Base-by-base conservation (phyloP, 2,329 filamentous ascomycete species). In the Paecilomyces dactylethromorphus region DNA sequence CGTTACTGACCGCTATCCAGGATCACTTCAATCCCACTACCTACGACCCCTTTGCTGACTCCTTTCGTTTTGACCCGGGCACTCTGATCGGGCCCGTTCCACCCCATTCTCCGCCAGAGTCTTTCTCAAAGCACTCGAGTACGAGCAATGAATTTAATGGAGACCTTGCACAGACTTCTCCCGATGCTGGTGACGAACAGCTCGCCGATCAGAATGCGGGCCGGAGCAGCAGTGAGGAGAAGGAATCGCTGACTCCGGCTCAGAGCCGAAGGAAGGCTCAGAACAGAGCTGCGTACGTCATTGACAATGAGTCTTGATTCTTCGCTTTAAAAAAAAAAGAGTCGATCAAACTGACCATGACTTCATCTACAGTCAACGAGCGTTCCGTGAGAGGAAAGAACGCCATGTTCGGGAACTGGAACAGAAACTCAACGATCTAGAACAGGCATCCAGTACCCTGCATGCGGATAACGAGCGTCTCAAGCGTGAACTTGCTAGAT, bases 371-470 rank as follows among this genome's bases (percentile, higher is more conserved):
- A 97, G 93, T 54, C 94, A 97, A 82, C 88, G 93, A 67, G 93
- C 94, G 32, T 97, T 97, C 74, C 91, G 93, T 61, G 93, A 97
- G 76, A 88, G 93, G 66, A 97, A 97, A 75, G 93, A 97, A 74
- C 88, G 87, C 59, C 92, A 96, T 69, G 92, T 97, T 62, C 92
- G 92, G 73, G 92, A 97, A 61, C 87, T 97, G 24, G 92, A 97
- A 76, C 84, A 86, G 59, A 94, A 96, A 72, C 86, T 97, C 29
- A 87, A 85, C 55, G 82, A 80, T 54, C 85, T 97, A 32, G 89
- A 96, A 71, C 85, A 87, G 60, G 86, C 87, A 55, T 89, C 90
- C 56, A 84, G 87, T 58, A 82, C 84, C 33, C 83, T 94, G 0
- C 84, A 87, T 49, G 85, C 87, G 52, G 92, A 97, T 73, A 97